Evolutionary conservation across 768 basidiomycete genomes (phyloP).

Genomic region (Rhizopogon roseolus): DNA sequence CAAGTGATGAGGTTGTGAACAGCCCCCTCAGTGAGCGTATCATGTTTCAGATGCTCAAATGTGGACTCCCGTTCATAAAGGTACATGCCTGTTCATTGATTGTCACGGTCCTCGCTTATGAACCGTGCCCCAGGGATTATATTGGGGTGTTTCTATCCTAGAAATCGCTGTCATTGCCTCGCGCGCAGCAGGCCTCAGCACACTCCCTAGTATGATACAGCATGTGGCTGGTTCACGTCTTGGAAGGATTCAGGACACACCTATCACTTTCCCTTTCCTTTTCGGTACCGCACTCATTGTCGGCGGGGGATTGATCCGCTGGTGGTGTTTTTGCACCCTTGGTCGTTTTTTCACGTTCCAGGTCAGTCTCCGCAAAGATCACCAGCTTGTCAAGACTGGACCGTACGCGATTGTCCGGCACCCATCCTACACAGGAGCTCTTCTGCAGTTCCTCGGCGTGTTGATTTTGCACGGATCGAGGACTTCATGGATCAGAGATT

Average conservation of each 20-base stretch:
- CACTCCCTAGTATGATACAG: neutral
- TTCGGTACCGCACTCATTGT: conserved; percentile 13
- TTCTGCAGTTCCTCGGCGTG: conserved; percentile 7
- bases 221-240: neutral
- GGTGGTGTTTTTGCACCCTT: conserved; percentile 19
- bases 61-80: neutral
- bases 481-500: conserved; percentile 11
- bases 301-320: conserved; percentile 17
- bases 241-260: neutral
- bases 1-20: conserved; percentile 24
- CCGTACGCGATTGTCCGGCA: conserved; percentile 27
- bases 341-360: conserved; percentile 26
- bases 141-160: neutral
- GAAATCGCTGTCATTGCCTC: neutral
- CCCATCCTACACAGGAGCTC: conserved; percentile 21
- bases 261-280: conserved; percentile 10
- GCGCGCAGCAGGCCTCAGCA: neutral
- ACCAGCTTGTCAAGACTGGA: conserved; percentile 23
- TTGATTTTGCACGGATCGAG: conserved; percentile 1
- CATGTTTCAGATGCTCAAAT: neutral
- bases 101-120: neutral
- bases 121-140: neutral
- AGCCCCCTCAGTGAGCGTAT: neutral
- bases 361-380: conserved; percentile 16
- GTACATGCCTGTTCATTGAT: neutral